These are phyloP conservation scores for Chaetomium fimeti DNA, from an alignment of 495 filamentous ascomycete species.

Conservation along the genomic window DNA sequence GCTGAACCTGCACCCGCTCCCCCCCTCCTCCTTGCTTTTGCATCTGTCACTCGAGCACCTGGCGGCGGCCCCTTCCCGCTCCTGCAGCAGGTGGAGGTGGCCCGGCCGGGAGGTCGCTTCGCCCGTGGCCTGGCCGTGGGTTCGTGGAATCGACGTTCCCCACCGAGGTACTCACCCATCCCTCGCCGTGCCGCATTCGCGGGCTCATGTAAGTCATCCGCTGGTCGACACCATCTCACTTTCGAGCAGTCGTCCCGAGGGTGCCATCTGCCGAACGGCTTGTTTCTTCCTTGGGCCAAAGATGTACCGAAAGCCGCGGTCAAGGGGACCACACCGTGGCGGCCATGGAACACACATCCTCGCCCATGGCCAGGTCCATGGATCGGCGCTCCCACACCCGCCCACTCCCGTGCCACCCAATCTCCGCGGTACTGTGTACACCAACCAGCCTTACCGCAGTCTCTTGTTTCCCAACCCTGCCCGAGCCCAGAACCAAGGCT, in stretches of 20 bases:
- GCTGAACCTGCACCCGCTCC: neutral
- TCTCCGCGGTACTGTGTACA: conserved; percentile 1
- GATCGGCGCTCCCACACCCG: conserved; percentile 18
- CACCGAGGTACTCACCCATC: conserved; percentile 18
- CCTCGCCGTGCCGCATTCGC: neutral
- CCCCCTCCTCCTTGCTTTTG: conserved; percentile 22
- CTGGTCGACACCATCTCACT: conserved; percentile 33
- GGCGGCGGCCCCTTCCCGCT: conserved; percentile 37
- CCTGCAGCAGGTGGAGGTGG: conserved; percentile 25
- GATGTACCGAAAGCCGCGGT: neutral
- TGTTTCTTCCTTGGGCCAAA: conserved; percentile 5
- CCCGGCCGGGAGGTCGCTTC: conserved; percentile 3
- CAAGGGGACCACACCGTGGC: neutral
- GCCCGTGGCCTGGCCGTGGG: neutral
- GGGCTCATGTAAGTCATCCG: conserved; percentile 35
- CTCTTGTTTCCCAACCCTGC: conserved; percentile 4
- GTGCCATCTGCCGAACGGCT: conserved; percentile 14
- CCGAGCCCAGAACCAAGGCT: conserved; percentile 26
- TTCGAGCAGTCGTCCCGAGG: conserved; percentile 1
- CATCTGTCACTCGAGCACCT: conserved; percentile 27
- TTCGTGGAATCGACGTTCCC: conserved; percentile 7
- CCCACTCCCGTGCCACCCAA: conserved; percentile 9
- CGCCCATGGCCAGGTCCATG: conserved; percentile 16
- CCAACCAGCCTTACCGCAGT: neutral
- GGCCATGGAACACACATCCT: neutral